Conservation (phyloP, 2,329 filamentous ascomycete species). For the Epichloe elymi region DNA sequence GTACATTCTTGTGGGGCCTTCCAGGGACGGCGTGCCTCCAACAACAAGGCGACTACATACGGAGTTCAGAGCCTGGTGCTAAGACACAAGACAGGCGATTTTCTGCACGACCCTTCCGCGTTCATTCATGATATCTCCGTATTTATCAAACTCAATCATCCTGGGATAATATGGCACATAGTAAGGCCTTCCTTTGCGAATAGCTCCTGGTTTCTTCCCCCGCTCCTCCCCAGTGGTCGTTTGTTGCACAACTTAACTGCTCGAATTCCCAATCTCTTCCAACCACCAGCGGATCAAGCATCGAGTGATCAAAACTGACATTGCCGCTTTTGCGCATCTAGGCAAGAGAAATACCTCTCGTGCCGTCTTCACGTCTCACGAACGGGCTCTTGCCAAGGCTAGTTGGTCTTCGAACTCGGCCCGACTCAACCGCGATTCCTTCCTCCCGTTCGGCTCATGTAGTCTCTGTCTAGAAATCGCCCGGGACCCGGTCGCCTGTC, state of each 20-base stretch:
- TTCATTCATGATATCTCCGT: background rate
- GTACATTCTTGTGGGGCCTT: background rate
- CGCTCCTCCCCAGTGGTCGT: background rate
- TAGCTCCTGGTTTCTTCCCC: background rate
- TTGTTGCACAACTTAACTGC: background rate
- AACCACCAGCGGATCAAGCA: background rate
- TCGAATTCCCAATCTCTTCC: background rate
- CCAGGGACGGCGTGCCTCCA: background rate
- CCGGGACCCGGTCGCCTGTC: constrained; percentile 70
- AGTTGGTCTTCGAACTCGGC: constrained; percentile 73
- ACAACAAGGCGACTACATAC: no score
- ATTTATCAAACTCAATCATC: background rate
- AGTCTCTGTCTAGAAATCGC: constrained; percentile 74
- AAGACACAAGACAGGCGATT: background rate
- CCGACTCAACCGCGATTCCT: constrained; percentile 80
- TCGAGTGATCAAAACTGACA: background rate
- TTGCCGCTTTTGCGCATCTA: constrained; percentile 14
- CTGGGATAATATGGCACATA: constrained; percentile 32
- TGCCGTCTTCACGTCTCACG: constrained; percentile 86
- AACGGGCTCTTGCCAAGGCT: constrained; percentile 68
- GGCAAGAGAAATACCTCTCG: constrained; percentile 84
- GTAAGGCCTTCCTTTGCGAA: constrained; percentile 20
- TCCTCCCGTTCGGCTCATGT: constrained; percentile 82
- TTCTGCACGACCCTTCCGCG: background rate
- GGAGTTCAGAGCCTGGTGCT: no score